Base-by-base conservation (phyloP, 1,139 yeast genomes). In the Hyphopichia buzzinii region DNA sequence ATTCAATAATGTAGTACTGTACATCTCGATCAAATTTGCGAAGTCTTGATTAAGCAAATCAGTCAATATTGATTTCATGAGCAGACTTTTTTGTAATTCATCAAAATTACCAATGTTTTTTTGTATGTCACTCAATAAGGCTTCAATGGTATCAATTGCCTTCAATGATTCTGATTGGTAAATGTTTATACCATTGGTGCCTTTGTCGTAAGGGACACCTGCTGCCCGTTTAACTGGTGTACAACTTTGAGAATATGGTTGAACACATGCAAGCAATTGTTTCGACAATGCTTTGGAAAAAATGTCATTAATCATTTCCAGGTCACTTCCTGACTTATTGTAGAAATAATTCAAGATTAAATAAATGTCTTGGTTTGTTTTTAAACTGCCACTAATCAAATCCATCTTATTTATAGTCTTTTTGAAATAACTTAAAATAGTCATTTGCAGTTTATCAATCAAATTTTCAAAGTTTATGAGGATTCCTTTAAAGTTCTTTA, bases 161-260 rank as follows among this genome's bases (percentile, higher is more conserved):
- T 71, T 69, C 26, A 69, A 54, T 10, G 82, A 52, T 2, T 81
- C 81, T 25, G 69, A 74, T 7, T 78, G 72, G 51, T 79, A 84
- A 30, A 62, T 58, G 25, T 64, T 64, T 30, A 85, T 73, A 4
- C 87, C 84, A 50, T 76, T 79, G 32, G 76, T 66, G 2, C 85
- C 85, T 49, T 72, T 76, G 47, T 82, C 86, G 51, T 81, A 71
- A 1, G 84, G 57, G 49, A 73, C 56, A 53, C 52, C 58, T 8
- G 62, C 60, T 28, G 64, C 59, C 19, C 74, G 52, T 29, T 57
- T 59, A 14, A 56, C 57, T 11, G 72, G 65, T 41, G 67, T 61
- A 23, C 83, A 66, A 35, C 50, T 47, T 4, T 43, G 36, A 30
- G 59, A 68, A 13, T 57, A 42, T 2, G 57, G 53, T 31, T 48